These are phyloP conservation scores for Botryotinia narcissicola DNA, from an alignment of 2,329 filamentous ascomycete species.

Conservation along the genomic window DNA sequence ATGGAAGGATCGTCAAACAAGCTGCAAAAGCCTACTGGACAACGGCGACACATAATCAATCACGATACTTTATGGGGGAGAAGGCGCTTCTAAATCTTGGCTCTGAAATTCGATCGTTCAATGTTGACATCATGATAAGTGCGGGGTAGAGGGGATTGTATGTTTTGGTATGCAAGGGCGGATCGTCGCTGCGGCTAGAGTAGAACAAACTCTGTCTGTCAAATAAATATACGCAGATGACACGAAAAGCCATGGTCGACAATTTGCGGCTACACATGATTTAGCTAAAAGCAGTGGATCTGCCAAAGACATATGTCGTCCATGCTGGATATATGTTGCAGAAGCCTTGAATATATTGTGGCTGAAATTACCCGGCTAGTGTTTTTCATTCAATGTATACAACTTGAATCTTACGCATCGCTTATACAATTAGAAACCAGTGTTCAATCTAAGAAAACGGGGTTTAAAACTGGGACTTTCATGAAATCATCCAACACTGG, in stretches of 20 bases:
- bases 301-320: background rate
- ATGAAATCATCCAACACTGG: no score
- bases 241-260: background rate
- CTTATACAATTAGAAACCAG: no score
- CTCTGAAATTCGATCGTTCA: background rate
- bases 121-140: background rate
- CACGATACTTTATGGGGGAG: background rate
- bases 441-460: no score
- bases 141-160: background rate
- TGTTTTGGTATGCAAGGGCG: background rate
- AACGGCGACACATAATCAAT: slow-evolving; percentile 1
- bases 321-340: background rate
- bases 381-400: no score
- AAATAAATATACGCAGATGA: background rate
- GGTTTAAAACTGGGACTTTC: no score
- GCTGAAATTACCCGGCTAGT: background rate
- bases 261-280: no score
- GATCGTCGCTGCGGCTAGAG: background rate
- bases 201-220: background rate
- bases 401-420: no score
- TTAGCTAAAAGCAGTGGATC: background rate
- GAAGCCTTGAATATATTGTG: background rate
- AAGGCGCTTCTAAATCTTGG: background rate
- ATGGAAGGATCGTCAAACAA: background rate
- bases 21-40: background rate